phyloP scores from a whole-genome alignment of 2,329 filamentous ascomycete genomes.

The Elsinoe fawcettii region DNA sequence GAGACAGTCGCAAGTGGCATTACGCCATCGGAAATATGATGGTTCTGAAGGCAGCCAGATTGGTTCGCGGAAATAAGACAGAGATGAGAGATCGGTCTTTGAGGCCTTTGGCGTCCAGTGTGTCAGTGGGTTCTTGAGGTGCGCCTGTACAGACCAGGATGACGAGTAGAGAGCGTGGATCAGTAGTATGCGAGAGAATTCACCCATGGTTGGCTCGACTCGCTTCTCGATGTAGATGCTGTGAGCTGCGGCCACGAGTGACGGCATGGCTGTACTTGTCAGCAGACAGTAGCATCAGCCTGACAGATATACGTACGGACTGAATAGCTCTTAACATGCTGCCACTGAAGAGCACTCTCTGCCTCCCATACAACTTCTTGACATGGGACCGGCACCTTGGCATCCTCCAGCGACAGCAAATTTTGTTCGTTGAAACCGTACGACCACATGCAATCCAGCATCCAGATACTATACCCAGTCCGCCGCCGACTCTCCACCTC shows the following conservation, averaged over 20 bases:
- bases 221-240: slow-evolving; percentile 44
- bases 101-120: slow-evolving; percentile 27
- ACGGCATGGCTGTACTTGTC: slow-evolving; percentile 19
- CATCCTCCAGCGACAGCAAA: slow-evolving; percentile 19
- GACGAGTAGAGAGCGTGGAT: slow-evolving; percentile 45
- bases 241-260: slow-evolving; percentile 38
- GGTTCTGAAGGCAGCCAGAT: slow-evolving; percentile 43
- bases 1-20: slow-evolving; percentile 41
- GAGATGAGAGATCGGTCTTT: slow-evolving; percentile 14
- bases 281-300: background rate
- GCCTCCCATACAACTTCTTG: slow-evolving; percentile 25
- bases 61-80: slow-evolving; percentile 15
- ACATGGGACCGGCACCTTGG: slow-evolving; percentile 22
- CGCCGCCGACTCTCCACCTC: slow-evolving; percentile 20
- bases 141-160: slow-evolving; percentile 42
- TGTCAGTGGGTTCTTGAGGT: slow-evolving; percentile 39
- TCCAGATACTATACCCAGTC: slow-evolving; percentile 23
- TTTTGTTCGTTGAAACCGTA: slow-evolving; percentile 21
- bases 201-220: slow-evolving; percentile 37
- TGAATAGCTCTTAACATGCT: slow-evolving; percentile 17
- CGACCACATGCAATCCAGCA: slow-evolving; percentile 22
- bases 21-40: slow-evolving; percentile 43
- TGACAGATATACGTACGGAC: slow-evolving; percentile 2
- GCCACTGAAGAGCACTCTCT: slow-evolving; percentile 22
- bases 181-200: slow-evolving; percentile 43